Base-by-base conservation (phyloP, 2,329 filamentous ascomycete species). In the Colletotrichum sp. region DNA sequence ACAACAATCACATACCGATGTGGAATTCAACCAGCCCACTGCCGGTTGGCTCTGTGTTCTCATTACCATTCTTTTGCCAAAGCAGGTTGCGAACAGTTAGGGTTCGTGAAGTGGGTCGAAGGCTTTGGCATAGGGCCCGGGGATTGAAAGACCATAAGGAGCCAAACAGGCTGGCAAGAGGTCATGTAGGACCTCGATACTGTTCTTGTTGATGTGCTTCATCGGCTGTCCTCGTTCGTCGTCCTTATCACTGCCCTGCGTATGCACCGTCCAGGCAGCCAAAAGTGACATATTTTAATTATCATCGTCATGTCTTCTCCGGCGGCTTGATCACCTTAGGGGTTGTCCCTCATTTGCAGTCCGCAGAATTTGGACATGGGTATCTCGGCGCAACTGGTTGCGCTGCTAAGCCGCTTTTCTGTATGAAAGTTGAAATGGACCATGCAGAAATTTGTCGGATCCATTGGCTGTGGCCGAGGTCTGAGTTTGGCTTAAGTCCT, bases 241-340 rank as follows among this genome's bases (percentile, higher is more conserved):
- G 39, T 43, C 5, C 39, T 43, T 3, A 43, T 0, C 16, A 43
- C 16, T 43, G 18, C 10, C 8, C 18, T 43, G 18, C 16, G 18
- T n/a, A 10, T n/a, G 18, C 39, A 43, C 18, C 6, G 39, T 43
- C 8, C 18, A 43, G 5, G 39, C 39, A 43, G 18, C 39, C 39
- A 43, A n/a, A 43, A 43, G 18, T n/a, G 3, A n/a, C 18, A 43
- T 12, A 18, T 1, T 4, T 1, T 0, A 5, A 10, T 10, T 10
- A n/a, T 43, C 39, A 43, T 43, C 39, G 18, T 43, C 39, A 43
- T 43, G 16, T 43, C 18, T 43, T 43, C 18, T 43, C 39, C 16
- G 39, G 16, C 16, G 39, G 39, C 2, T n/a, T 43, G 39, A n/a
- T 43, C 1, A 1, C 9, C 39, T 18, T 10, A 6, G 9, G 5